Evolutionary conservation across 106 monocot genomes (phyloP), one percentile per base, ranked within the genome.

Genomic region (Chionographis japonica): DNA sequence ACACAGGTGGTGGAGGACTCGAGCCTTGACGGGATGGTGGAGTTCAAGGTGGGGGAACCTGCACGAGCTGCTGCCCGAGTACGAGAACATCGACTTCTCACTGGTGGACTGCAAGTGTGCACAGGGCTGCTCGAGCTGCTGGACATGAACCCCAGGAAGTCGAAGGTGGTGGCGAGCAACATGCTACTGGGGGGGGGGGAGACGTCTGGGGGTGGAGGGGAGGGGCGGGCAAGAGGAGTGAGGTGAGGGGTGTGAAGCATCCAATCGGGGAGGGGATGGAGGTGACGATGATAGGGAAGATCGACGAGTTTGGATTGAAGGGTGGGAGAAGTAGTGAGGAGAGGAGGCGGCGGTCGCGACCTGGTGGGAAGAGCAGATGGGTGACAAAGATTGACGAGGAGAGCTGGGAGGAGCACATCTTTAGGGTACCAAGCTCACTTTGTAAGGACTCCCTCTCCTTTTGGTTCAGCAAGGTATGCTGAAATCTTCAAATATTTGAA

Each of bases 251-350:
- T 3, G 61, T 69, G 74, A 81, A 70, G 74, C 74, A 68, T 42
- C 70, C 81, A 15, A 81, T 81, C 11, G 85, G 85, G 43, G 69
- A 74, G 4, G 81, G 85, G 9, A 77, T 85, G 77, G 81, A 85
- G 40, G 81, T 81, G 61, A 85, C 81, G 2, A 78, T 78, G 81
- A 81, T 78, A 6, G 81, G 77, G 37, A 67, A 63, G 46, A 58
- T 56, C 2, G 66, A 55, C 10, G 78, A 75, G 50, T 65, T 74
- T 9, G 67, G 20, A 68, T 49, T 4, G n/a, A 53, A 11, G 62
- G 58, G 17, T 7, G 46, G 20, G 15, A 35, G n/a, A 4, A 14
- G 55, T 12, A 64, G 64, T 49, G 50, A 40, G 18, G 3, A 12
- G 51, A 51, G 43, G 8, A 0, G 11, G 12, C 12, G 6, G 14